Evolutionary conservation across 164 flowering plant genomes (phyloP), one percentile per base, ranked within the genome.

Genomic region (Vitis labrusca): DNA sequence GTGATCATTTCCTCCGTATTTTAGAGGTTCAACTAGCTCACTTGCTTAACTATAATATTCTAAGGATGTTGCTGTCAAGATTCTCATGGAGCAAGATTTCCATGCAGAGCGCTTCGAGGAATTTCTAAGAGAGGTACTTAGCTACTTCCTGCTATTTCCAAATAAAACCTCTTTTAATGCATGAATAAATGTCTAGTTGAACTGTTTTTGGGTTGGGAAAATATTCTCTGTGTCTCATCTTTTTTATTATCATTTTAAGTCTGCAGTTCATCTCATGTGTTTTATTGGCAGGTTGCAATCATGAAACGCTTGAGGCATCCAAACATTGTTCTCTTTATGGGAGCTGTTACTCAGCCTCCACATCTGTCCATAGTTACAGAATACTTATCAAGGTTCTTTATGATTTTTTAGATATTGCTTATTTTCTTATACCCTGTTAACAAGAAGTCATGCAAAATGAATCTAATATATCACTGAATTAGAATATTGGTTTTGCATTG

Each of bases 31-130:
- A 37, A 37, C 44, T 37, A 37, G 44, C 2, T 37, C 7, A 37
- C 44, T 37, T 37, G 44, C 44, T 37, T 37, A 37, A 3, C 44
- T 6, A 37, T 37, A 0, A 71, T 53, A 19, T 50, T 70, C 66
- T 30, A 86, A 96, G 99, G 99, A 96, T 74, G 99, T 96, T 74
- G 99, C 99, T 65, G 98, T 96, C 78, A 96, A 96, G 78, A 93
- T 96, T 85, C 97, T 96, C 70, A 90, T 91, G 94, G 99, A 96
- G 68, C 98, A 93, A 82, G 99, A 96, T 61, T 84, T 89, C 63
- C 91, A 84, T 80, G 86, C 83, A 30, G 98, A 90, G 66, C 89
- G 89, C 58, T 77, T 84, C 65, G 87, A 89, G 61, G 99, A 96
- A 74, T 96, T 96, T 78, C 50, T 96, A 68, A 85, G 97, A 68